Evolutionary conservation across 768 basidiomycete genomes (phyloP).

Genomic region (Xanthoconium purpureum): DNA sequence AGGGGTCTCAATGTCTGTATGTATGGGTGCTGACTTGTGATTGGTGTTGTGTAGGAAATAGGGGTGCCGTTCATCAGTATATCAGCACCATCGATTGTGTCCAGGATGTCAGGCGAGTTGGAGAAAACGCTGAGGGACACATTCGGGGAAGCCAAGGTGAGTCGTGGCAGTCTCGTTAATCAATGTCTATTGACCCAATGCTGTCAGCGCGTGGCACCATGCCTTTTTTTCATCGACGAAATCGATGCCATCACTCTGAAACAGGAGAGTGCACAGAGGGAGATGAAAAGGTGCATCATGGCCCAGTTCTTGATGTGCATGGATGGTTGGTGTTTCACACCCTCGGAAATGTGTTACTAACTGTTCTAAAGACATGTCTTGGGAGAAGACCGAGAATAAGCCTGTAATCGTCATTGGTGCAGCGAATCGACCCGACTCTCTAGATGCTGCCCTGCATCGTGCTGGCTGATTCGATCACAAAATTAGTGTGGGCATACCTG

Average conservation of each 20-base stretch:
- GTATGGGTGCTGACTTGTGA: constrained; percentile 31
- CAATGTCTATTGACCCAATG: neutral
- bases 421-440: constrained; percentile 94
- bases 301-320: constrained; percentile 98
- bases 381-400: constrained; percentile 91
- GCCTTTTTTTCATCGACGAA: constrained; percentile 94
- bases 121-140: constrained; percentile 95
- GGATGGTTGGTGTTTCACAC: constrained; percentile 69
- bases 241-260: constrained; percentile 98
- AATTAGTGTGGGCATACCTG: constrained; percentile 95
- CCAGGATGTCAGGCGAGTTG: constrained; percentile 97
- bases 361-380: constrained; percentile 89
- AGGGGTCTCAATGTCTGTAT: too few species aligned
- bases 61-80: constrained; percentile 90
- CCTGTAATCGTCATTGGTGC: constrained; percentile 95
- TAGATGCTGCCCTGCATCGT: constrained; percentile 88
- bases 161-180: constrained; percentile 1
- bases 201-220: constrained; percentile 78
- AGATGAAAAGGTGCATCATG: constrained; percentile 97
- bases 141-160: constrained; percentile 93
- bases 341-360: constrained; percentile 37
- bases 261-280: constrained; percentile 93
- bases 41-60: constrained; percentile 68
- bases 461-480: constrained; percentile 97
- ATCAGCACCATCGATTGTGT: constrained; percentile 93